phyloP scores from a whole-genome alignment of 805 yeast species.

The Kuraishia capsulata region DNA sequence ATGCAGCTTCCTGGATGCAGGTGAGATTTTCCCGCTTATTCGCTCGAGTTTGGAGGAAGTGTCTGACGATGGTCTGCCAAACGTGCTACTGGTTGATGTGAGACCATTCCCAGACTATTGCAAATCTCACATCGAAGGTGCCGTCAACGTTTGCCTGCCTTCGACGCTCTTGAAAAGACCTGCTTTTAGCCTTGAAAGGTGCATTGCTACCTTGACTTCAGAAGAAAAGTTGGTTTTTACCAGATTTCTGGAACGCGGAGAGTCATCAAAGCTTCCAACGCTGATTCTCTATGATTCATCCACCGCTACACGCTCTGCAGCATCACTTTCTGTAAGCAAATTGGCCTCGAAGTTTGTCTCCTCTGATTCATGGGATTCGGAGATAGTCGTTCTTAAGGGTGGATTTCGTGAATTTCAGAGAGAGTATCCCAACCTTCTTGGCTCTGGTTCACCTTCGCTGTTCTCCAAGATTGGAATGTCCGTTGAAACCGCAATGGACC shows the following conservation, averaged over 20 bases:
- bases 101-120: slow-evolving; percentile 74
- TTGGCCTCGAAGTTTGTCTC: slow-evolving; percentile 38
- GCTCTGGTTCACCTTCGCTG: slow-evolving; percentile 13
- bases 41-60: slow-evolving; percentile 1
- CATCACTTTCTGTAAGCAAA: slow-evolving; percentile 32
- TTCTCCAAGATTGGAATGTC: background rate
- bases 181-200: slow-evolving; percentile 56
- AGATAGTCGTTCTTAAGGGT: slow-evolving; percentile 30
- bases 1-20: background rate
- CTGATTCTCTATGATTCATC: slow-evolving; percentile 44
- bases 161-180: slow-evolving; percentile 77
- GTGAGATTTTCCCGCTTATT: background rate
- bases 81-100: slow-evolving; percentile 56
- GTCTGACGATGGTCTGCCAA: slow-evolving; percentile 16
- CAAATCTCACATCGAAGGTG: slow-evolving; percentile 42
- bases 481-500: slow-evolving; percentile 1
- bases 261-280: slow-evolving; percentile 21
- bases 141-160: slow-evolving; percentile 79
- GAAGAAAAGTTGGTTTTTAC: slow-evolving; percentile 37
- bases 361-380: slow-evolving; percentile 27
- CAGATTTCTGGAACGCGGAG: slow-evolving; percentile 20
- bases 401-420: slow-evolving; percentile 29
- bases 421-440: slow-evolving; percentile 16
- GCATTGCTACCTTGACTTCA: slow-evolving; percentile 50
- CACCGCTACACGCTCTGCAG: slow-evolving; percentile 18